A percentile compares a stretch with the other conserved stretches of the same genome.
phyloP scores from a whole-genome alignment of 805 yeast genomes.

The Candida sonorensis region DNA sequence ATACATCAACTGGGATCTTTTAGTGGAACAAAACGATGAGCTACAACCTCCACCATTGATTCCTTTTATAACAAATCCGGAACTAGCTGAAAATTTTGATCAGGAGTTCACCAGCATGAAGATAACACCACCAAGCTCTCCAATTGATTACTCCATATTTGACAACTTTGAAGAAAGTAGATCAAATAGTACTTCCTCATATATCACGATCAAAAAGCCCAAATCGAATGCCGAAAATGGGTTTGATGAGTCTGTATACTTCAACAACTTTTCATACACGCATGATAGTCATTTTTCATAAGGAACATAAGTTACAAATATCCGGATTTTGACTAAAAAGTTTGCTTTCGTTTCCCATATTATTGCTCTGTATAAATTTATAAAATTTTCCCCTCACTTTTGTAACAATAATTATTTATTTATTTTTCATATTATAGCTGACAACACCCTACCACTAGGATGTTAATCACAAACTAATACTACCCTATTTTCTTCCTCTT shows the following conservation, averaged over 20 bases:
- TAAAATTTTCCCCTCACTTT: too few relatives aligned
- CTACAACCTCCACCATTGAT: conserved; percentile 74
- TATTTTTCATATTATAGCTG: too few relatives aligned
- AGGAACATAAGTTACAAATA: too few relatives aligned
- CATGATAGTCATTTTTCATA: conserved; percentile 17
- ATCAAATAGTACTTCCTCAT: conserved; percentile 26
- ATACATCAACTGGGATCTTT: conserved; percentile 59
- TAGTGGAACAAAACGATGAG: conserved; percentile 41
- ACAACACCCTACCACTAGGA: too few relatives aligned
- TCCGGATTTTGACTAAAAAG: too few relatives aligned
- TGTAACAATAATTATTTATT: too few relatives aligned
- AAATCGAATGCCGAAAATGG: conserved; percentile 18
- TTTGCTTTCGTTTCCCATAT: too few relatives aligned
- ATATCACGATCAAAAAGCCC: conserved; percentile 25
- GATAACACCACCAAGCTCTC: conserved; percentile 34
- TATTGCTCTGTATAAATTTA: too few relatives aligned
- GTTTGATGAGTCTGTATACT: conserved; percentile 26
- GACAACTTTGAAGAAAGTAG: conserved; percentile 24
- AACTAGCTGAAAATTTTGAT: conserved; percentile 79
- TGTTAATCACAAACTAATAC: too few relatives aligned
- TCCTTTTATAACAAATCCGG: conserved; percentile 79
- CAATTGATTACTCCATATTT: conserved; percentile 21
- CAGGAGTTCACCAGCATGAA: conserved; percentile 69
- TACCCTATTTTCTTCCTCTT: too few relatives aligned
- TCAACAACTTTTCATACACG: conserved; percentile 27